These are phyloP conservation scores for Diaporthe ilicicola DNA, from an alignment of 2,329 filamentous ascomycete species.

Conservation along the genomic window DNA sequence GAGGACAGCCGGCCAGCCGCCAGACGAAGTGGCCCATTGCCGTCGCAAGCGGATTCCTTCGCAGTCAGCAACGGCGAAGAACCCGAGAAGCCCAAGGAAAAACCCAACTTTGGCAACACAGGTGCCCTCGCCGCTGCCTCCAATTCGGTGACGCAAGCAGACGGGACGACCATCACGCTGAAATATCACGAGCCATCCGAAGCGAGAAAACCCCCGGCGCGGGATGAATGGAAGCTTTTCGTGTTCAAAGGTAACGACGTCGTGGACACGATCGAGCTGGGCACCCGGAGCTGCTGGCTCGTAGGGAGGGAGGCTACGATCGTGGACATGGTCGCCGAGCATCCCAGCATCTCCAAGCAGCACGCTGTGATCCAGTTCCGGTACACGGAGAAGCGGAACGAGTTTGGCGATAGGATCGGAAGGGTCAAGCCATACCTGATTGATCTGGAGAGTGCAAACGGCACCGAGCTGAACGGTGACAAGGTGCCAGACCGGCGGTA, in stretches of 20 bases:
- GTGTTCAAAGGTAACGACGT: slow-evolving; percentile 88
- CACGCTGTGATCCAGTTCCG: slow-evolving; percentile 96
- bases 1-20: slow-evolving; percentile 18
- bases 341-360: slow-evolving; percentile 94
- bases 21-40: slow-evolving; percentile 58
- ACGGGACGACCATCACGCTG: slow-evolving; percentile 79
- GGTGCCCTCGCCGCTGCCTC: slow-evolving; percentile 88
- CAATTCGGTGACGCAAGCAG: slow-evolving; percentile 76
- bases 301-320: slow-evolving; percentile 83
- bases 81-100: slow-evolving; percentile 75
- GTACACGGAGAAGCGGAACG: slow-evolving; percentile 81
- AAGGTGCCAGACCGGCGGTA: slow-evolving; percentile 79
- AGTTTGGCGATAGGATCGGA: slow-evolving; percentile 85
- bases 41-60: slow-evolving; percentile 68
- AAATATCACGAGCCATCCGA: slow-evolving; percentile 98
- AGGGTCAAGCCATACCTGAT: slow-evolving; percentile 88
- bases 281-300: slow-evolving; percentile 86
- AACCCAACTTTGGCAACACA: slow-evolving; percentile 84
- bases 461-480: slow-evolving; percentile 83
- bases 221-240: slow-evolving; percentile 87
- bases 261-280: slow-evolving; percentile 82
- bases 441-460: slow-evolving; percentile 93
- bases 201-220: slow-evolving; percentile 83
- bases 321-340: slow-evolving; percentile 84
- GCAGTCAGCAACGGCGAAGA: slow-evolving; percentile 61